Evolutionary conservation across 768 basidiomycete genomes (phyloP).

Genomic region (Sistotremastrum suecicum): DNA sequence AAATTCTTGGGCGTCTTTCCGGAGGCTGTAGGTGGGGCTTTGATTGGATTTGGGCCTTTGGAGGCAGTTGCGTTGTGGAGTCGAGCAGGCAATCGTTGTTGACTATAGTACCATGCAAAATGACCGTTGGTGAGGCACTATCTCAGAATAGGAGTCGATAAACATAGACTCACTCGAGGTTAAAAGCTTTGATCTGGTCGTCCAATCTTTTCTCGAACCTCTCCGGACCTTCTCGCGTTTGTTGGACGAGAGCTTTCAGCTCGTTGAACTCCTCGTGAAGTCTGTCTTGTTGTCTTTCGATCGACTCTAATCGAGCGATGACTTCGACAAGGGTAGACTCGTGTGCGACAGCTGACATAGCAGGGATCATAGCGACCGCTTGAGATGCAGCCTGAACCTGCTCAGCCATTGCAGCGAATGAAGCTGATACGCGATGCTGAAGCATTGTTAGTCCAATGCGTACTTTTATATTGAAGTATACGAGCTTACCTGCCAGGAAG

Average conservation of each 20-base stretch:
- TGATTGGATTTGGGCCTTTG: constrained; percentile 18
- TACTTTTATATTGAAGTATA: too few relatives aligned
- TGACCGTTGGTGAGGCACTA: not conserved
- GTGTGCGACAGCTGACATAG: constrained; percentile 4
- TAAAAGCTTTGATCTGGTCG: constrained; percentile 16
- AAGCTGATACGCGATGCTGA: constrained; percentile 18
- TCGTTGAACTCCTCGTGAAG: constrained; percentile 19
- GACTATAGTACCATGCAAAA: constrained; percentile 11
- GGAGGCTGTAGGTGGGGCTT: constrained; percentile 16
- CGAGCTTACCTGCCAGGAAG: too few relatives aligned
- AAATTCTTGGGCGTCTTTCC: constrained; percentile 24
- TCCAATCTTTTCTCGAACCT: constrained; percentile 24
- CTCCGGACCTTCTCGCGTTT: constrained; percentile 11
- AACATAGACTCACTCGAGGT: constrained; percentile 19
- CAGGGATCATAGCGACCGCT: constrained; percentile 18
- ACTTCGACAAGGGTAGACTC: constrained; percentile 11
- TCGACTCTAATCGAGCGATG: constrained; percentile 14
- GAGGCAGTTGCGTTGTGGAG: constrained; percentile 22
- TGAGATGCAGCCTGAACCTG: constrained; percentile 28
- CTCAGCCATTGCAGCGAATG: constrained; percentile 25
- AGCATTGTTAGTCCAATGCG: too few relatives aligned
- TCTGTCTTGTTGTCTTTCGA: constrained; percentile 20
- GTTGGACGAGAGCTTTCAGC: constrained; percentile 15
- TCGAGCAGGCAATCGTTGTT: constrained; percentile 22
- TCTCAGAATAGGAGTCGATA: not conserved